Base-by-base conservation (phyloP, 1,284 basidiomycete genomes). In the Cryptococcus deneoformans region DNA sequence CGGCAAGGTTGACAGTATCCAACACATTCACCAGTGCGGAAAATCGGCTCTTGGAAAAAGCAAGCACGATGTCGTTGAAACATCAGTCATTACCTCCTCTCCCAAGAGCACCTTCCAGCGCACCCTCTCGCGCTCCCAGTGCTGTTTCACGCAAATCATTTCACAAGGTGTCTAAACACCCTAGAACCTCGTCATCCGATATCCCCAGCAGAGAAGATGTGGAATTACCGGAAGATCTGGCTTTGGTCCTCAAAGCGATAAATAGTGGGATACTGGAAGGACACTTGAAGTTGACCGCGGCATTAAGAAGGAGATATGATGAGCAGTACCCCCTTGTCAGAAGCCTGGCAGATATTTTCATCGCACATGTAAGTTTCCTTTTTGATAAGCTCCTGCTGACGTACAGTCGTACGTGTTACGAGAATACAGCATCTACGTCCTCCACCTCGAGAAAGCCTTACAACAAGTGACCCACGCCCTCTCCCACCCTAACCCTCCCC, bases 301-400 rank as follows among this genome's bases (percentile, higher is more conserved):
- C 87, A 24, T 78, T 97, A 64, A 84, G 84, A 69, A 92, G 89
- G 77, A 82, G 92, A 46, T 95, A 94, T 62, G 90, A 93, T 59
- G 90, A 94, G 68, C 91, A 95, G 72, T 95, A 88, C 70, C 92
- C 92, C 3, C 83, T 96, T 24, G 92, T 96, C 40, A 83, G 92
- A 53, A 89, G 87, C 40, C 81, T 97, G 40, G 92, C 92, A 40
- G 92, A 95, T 67, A 90, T 96, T 11, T 97, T 96, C 77, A 89
- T 92, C 39, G 85, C 88, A 11, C 92, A 92, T 77, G 93, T 94
- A 70, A 78, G 89, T 82, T 36, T 14, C 11, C 6, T 36, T 6
- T 6, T 10, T 2, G n/a, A 38, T 39, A 24, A 16, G 47, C 58
- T 56, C 52, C 5, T 29, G 14, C 56, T 61, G 47, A 43, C 39